Evolutionary conservation across 768 basidiomycete genomes (phyloP).

Genomic region (Lyophyllum semitale): DNA sequence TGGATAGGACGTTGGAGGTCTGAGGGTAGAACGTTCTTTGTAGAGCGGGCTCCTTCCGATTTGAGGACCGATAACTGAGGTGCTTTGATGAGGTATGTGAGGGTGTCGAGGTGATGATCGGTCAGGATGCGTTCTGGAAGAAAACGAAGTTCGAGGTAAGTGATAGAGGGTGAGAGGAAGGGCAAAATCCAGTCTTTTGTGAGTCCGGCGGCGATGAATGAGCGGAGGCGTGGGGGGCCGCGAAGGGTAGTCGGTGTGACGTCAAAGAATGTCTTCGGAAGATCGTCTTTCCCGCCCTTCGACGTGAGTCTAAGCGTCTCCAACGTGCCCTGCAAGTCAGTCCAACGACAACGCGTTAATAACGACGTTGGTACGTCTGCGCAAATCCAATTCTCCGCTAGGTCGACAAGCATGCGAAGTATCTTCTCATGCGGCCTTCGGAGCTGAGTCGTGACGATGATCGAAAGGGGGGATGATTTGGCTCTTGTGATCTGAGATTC

Average conservation of each 20-base stretch:
- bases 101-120: conserved; percentile 4
- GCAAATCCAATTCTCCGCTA: conserved; percentile 29
- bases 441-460: conserved; percentile 13
- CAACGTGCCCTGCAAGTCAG: conserved; percentile 16
- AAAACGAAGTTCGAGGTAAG: conserved; percentile 17
- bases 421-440: neutral
- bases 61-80: conserved; percentile 21
- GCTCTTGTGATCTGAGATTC: conserved; percentile 24
- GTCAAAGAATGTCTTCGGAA: conserved; percentile 17
- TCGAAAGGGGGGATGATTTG: conserved; percentile 28
- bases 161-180: conserved; percentile 29
- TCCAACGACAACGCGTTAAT: conserved; percentile 20
- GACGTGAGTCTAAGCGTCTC: conserved; percentile 20
- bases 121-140: neutral
- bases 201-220: conserved; percentile 17
- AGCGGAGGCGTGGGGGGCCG: conserved; percentile 19
- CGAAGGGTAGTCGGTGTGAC: neutral
- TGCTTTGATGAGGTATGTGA: conserved; percentile 13
- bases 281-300: neutral
- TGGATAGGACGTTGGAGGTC: neutral
- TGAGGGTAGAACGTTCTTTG: neutral
- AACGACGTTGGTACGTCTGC: conserved; percentile 21
- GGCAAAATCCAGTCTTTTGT: conserved; percentile 18
- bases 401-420: conserved; percentile 13
- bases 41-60: conserved; percentile 14